These are phyloP conservation scores for Evernia prunastri DNA, from an alignment of 495 filamentous ascomycete genomes.

Conservation along the genomic window DNA sequence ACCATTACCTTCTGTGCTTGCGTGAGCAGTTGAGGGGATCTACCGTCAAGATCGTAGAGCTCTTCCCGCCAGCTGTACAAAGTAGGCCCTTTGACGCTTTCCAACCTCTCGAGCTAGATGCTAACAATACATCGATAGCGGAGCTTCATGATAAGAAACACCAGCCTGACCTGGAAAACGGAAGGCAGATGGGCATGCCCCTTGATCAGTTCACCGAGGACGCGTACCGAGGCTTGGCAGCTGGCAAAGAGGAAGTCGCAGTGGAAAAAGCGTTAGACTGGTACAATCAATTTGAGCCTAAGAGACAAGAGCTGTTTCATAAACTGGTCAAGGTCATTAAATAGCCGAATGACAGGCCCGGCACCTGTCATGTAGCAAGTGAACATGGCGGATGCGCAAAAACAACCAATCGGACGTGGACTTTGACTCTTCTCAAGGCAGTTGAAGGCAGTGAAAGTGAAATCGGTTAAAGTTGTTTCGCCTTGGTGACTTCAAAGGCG, in stretches of 20 bases:
- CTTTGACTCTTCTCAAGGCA: not conserved
- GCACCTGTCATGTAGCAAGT: not conserved
- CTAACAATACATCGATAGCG: constrained; percentile 16
- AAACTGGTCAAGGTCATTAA: constrained; percentile 19
- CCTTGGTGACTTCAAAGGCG: not conserved
- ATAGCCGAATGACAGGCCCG: not conserved
- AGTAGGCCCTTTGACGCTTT: constrained; percentile 29
- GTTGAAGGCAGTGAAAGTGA: not conserved
- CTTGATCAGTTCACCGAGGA: constrained; percentile 52
- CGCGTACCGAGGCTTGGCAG: constrained; percentile 45
- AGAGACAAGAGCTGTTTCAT: constrained; percentile 30
- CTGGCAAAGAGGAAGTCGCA: constrained; percentile 43
- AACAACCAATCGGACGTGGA: not conserved
- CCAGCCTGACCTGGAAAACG: constrained; percentile 29
- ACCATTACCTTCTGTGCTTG: constrained; percentile 46
- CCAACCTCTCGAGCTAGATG: not conserved
- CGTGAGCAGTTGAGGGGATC: constrained; percentile 51
- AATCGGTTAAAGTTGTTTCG: too few relatives aligned
- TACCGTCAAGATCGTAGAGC: constrained; percentile 55
- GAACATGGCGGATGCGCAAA: not conserved
- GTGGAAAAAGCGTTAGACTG: constrained; percentile 25
- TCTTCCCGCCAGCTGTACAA: constrained; percentile 64
- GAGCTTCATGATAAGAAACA: constrained; percentile 41
- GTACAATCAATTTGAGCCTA: constrained; percentile 26
- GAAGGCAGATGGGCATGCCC: constrained; percentile 51